These are phyloP conservation scores for Coniochaeta sp. DNA, from an alignment of 2,329 filamentous ascomycete genomes.

Conservation along the genomic window DNA sequence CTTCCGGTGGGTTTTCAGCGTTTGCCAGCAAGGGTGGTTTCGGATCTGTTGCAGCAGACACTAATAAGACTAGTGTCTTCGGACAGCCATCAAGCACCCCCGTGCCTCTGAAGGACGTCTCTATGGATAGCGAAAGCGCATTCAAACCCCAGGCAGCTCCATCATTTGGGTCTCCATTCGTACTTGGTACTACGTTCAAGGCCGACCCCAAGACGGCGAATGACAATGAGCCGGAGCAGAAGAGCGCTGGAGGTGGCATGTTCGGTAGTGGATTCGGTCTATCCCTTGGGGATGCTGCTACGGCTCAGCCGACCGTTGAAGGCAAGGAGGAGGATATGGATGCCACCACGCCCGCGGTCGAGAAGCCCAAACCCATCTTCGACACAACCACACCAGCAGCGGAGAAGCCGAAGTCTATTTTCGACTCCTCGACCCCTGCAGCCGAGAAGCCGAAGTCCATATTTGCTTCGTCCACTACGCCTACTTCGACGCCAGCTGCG, in stretches of 20 bases:
- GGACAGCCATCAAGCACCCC: constrained; percentile 27
- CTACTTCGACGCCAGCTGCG: constrained; percentile 44
- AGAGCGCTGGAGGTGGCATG: constrained; percentile 37
- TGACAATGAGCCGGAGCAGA: constrained; percentile 42
- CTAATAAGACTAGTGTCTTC: constrained; percentile 29
- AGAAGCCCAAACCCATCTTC: constrained; percentile 28
- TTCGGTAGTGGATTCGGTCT: constrained; percentile 58
- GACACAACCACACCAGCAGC: constrained; percentile 29
- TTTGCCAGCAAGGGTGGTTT: constrained; percentile 52
- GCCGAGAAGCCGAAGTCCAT: constrained; percentile 29
- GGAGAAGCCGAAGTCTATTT: constrained; percentile 28
- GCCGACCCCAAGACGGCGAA: constrained; percentile 55
- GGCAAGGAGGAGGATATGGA: constrained; percentile 47
- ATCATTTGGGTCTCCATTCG: constrained; percentile 53
- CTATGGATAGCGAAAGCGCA: constrained; percentile 28
- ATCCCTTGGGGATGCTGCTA: constrained; percentile 43
- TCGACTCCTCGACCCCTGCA: constrained; percentile 29
- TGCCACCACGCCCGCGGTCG: constrained; percentile 31
- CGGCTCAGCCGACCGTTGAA: constrained; percentile 20
- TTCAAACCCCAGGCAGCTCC: constrained; percentile 29
- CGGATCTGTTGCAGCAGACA: constrained; percentile 34
- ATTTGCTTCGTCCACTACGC: constrained; percentile 36
- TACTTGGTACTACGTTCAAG: constrained; percentile 61
- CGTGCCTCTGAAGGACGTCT: constrained; percentile 25
- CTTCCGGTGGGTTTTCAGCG: constrained; percentile 42